Evolutionary conservation across 345 rosid genomes (phyloP), one percentile per base, ranked within the genome.

Genomic region (Tarenaya hassleriana): DNA sequence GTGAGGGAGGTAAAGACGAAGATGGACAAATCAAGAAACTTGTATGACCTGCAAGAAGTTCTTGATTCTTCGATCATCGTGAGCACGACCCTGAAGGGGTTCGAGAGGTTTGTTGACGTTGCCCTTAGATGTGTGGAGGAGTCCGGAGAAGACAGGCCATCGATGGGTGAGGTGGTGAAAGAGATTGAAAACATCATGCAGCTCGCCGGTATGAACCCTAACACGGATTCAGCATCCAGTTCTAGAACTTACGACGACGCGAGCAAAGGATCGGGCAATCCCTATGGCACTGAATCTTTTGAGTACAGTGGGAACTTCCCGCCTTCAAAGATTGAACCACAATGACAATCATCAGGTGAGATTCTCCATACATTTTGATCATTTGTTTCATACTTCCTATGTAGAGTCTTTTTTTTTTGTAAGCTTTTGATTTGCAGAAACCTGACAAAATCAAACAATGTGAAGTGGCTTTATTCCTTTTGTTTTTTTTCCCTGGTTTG

Each of bases 141-240:
- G 51, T 66, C 75, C 6, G 86, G 84, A 47, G 69, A 50, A 0
- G 70, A 70, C 13, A 61, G 95, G 63, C 97, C 95, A 43, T 50
- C 86, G 2, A 85, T 85, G 94, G 70, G 90, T 44, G 90, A 86
- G 29, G 86, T 69, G 35, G 84, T 75, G 29, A 86, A 79, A 58
- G 94, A 75, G 72, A 81, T 89, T 8, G 97, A 89, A 69, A 66
- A 17, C 45, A 78, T 83, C 31, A 61, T 86, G 86, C 69, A 77
- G 63, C 59, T 66, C 18, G 81, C 86, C 0, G 88, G 97, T 2
- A n/a, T 79, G 54, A 77, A 79, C 43, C 82, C 82, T 4, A 76
- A 72, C 41, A 71, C 62, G 1, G 81, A 81, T 43, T 81, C 82
- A 0, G 80, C 78, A 8, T 34, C 77, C 12, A 60, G 72, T 47